Evolutionary conservation across 495 filamentous ascomycete species (phyloP).

Genomic region (Podospora sp.): DNA sequence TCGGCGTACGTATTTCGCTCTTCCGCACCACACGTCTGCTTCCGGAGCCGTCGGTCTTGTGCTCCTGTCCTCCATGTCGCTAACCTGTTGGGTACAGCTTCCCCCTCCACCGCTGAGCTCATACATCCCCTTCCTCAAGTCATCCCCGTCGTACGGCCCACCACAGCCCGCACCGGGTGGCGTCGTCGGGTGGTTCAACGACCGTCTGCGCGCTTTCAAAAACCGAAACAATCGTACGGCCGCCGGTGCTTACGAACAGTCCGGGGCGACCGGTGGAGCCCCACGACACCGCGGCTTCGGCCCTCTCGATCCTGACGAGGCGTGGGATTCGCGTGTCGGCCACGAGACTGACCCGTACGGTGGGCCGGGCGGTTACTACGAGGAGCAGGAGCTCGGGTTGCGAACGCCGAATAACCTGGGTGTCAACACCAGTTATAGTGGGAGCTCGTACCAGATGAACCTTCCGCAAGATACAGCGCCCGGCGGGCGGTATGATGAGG

Average conservation of each 20-base stretch:
- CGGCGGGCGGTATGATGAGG: conserved; percentile 29
- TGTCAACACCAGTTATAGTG: conserved; percentile 23
- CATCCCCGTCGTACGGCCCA: conserved; percentile 42
- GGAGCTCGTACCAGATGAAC: conserved; percentile 51
- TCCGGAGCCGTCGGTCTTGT: not conserved
- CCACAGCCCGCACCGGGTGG: conserved; percentile 60
- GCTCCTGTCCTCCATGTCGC: not conserved
- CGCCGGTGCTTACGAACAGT: conserved; percentile 64
- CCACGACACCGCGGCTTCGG: conserved; percentile 46
- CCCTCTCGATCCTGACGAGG: conserved; percentile 68
- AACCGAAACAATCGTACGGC: conserved; percentile 57
- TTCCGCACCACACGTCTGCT: not conserved
- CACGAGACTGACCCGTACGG: conserved; percentile 59
- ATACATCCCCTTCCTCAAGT: conserved; percentile 58
- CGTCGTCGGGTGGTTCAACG: conserved; percentile 61
- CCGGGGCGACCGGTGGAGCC: conserved; percentile 27
- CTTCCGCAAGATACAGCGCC: conserved; percentile 27
- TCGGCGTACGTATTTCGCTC: conserved; percentile 51
- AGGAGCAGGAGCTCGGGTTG: conserved; percentile 64
- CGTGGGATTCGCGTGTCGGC: conserved; percentile 70
- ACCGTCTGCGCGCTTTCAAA: conserved; percentile 51
- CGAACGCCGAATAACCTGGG: conserved; percentile 25
- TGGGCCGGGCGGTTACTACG: conserved; percentile 53
- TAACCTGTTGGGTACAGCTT: conserved; percentile 40
- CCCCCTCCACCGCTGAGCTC: conserved; percentile 63